Evolutionary conservation across 257 asterid species (phyloP), one percentile per base, ranked within the genome.

Genomic region (Nicotiana sylvestris): DNA sequence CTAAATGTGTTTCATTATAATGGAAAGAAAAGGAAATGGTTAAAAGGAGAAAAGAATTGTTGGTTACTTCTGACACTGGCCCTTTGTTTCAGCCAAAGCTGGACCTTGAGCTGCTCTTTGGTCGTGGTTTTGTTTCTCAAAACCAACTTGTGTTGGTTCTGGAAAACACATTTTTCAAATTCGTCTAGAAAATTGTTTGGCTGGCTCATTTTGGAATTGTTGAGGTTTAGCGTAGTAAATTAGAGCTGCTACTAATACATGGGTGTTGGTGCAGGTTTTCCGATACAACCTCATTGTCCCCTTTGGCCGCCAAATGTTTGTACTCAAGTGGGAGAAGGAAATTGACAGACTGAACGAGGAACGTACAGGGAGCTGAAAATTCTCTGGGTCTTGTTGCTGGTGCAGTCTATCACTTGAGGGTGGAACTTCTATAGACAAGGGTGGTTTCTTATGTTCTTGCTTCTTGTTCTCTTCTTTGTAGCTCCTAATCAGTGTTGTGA

Each of bases 271-370:
- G 86, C 87, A 93, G 98, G 95, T 95, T 67, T 86, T 91, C 64
- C 92, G 85, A 62, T 92, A 93, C 91, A 95, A 95, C 84, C 92
- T 95, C 43, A 93, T 95, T 64, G 98, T 91, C 66, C 98, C 98
- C 13, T 95, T 91, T 82, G 97, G 98, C 17, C 95, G 98, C 81
- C 98, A 95, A 66, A 93, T 95, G 91, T 30, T 37, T 17, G 98
- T 97, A 83, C 89, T 89, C 51, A 92, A 90, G 88, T 95, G 98
- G 98, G 97, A 95, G 89, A 91, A 88, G 84, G 98, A 95, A 85
- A 70, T 93, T 37, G 91, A 90, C 66, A 86, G 91, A 33, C 80
- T 93, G 87, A 85, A 86, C 49, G 93, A 92, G 76, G 91, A 88
- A 82, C 70, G 66, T 57, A 81, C 35, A 80, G 91, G 80, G 39